Percentiles rank a stretch among this genome's conserved stretches.
phyloP scores from a whole-genome alignment of 176 grass and related monocot species.

The Rhynchospora breviuscula region DNA sequence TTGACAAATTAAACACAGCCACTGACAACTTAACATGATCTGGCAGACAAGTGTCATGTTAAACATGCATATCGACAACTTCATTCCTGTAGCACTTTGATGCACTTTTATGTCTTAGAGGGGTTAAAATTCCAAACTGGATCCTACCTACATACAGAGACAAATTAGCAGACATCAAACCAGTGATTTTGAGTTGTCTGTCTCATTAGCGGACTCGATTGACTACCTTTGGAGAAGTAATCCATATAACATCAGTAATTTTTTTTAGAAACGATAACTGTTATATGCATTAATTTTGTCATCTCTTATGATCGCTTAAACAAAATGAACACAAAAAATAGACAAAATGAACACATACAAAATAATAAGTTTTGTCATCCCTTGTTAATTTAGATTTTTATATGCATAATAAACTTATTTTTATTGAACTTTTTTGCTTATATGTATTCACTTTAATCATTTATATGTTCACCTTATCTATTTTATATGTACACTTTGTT shows the following conservation, averaged over 20 bases:
- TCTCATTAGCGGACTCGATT: neutral
- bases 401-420: too few relatives aligned
- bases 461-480: too few relatives aligned
- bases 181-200: neutral
- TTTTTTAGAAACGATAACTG: neutral
- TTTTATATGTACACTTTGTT: too few relatives aligned
- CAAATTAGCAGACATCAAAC: neutral
- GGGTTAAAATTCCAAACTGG: neutral
- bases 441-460: too few relatives aligned
- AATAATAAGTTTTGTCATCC: too few relatives aligned
- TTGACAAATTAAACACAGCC: too few relatives aligned
- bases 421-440: too few relatives aligned
- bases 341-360: too few relatives aligned
- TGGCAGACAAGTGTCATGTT: neutral
- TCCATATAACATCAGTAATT: neutral
- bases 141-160: neutral
- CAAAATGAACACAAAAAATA: too few relatives aligned
- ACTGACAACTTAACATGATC: neutral
- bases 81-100: neutral
- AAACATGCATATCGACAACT: neutral
- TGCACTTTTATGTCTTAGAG: neutral
- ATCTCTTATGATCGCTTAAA: too few relatives aligned
- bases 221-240: neutral
- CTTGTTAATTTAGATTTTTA: too few relatives aligned
- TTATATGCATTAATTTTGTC: too few relatives aligned